These are phyloP conservation scores for Penicillium sp. DNA, from an alignment of 2,329 filamentous ascomycete species.

Conservation along the genomic window DNA sequence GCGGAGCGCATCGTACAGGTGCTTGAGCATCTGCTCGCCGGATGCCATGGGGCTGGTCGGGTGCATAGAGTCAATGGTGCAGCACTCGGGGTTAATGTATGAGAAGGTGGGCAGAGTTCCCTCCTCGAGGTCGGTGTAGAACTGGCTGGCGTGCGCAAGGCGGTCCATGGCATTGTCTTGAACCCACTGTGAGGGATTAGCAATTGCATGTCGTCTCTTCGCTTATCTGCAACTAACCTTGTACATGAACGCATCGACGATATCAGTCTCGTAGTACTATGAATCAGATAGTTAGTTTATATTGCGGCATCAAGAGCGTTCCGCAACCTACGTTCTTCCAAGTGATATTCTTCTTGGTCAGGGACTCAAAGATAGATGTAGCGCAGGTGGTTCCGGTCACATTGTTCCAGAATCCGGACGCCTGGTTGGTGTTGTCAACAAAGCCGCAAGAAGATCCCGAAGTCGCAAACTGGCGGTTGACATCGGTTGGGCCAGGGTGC, in stretches of 20 bases:
- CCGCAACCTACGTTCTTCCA: constrained; percentile 38
- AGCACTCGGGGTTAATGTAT: constrained; percentile 47
- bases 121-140: constrained; percentile 65
- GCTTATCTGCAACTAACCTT: constrained; percentile 16
- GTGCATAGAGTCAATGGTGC: constrained; percentile 40
- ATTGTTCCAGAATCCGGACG: constrained; percentile 35
- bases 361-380: constrained; percentile 39
- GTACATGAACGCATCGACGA: constrained; percentile 39
- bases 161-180: constrained; percentile 38
- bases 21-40: constrained; percentile 42
- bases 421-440: constrained; percentile 33
- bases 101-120: constrained; percentile 69
- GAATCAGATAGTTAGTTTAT: background rate
- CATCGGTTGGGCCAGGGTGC: constrained; percentile 43
- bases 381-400: constrained; percentile 36
- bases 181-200: constrained; percentile 29
- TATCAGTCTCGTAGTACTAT: constrained; percentile 41
- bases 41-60: constrained; percentile 40
- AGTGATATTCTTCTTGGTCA: constrained; percentile 35
- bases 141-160: constrained; percentile 42
- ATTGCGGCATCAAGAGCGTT: background rate
- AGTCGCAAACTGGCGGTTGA: constrained; percentile 43
- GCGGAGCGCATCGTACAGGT: constrained; percentile 45
- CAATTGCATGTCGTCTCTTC: background rate
- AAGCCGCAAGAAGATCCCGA: constrained; percentile 37